phyloP scores from a whole-genome alignment of 306 rosid species.

The Gastrolobium bilobum region DNA sequence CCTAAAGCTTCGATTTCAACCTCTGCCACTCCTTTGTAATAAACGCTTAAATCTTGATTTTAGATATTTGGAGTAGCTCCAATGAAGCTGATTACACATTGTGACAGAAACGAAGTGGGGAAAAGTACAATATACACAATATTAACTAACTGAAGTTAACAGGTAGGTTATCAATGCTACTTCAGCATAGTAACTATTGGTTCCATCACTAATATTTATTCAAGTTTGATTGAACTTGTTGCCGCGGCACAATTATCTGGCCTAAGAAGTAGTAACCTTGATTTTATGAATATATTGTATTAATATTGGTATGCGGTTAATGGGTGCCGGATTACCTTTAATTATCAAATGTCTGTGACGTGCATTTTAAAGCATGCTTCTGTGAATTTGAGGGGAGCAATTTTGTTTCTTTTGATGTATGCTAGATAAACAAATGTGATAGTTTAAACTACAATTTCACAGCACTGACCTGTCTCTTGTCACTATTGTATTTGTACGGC shows the following conservation, averaged over 20 bases:
- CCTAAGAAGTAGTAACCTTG: constrained; percentile 24
- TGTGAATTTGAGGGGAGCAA: constrained; percentile 37
- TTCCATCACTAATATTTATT: constrained; percentile 3
- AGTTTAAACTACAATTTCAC: constrained; percentile 30
- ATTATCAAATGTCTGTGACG: constrained; percentile 47
- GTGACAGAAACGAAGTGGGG: constrained; percentile 49
- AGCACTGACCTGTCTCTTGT: background rate
- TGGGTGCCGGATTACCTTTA: constrained; percentile 42
- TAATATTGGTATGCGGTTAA: constrained; percentile 40
- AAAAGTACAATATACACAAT: background rate
- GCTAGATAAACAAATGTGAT: constrained; percentile 21
- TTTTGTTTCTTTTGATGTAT: constrained; percentile 39
- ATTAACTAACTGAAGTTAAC: constrained; percentile 45
- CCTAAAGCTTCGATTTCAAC: constrained; percentile 17
- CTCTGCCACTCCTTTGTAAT: constrained; percentile 44
- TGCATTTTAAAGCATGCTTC: constrained; percentile 49
- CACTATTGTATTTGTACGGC: constrained; percentile 39
- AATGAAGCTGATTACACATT: constrained; percentile 37
- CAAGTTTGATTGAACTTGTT: constrained; percentile 8
- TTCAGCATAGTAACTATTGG: constrained; percentile 5
- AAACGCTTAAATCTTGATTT: constrained; percentile 39
- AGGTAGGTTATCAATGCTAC: constrained; percentile 31
- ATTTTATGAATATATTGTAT: constrained; percentile 20
- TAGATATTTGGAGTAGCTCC: constrained; percentile 41
- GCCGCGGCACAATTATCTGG: constrained; percentile 51